Percentiles rank a stretch among this genome's conserved stretches.
Conservation (phyloP, 2,329 filamentous ascomycete genomes). For the Arthroderma uncinatum region DNA sequence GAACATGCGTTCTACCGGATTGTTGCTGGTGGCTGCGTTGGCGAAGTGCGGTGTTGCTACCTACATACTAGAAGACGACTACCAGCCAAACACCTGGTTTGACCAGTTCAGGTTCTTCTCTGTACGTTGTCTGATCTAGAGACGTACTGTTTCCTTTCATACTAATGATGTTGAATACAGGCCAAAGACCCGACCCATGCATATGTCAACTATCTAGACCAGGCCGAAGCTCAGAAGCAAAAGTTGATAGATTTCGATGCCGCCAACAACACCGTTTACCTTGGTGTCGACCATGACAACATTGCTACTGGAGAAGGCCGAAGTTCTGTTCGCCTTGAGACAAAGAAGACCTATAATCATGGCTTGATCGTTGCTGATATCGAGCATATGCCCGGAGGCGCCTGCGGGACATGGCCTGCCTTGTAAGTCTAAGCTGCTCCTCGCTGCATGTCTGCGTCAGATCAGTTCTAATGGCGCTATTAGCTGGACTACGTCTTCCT, state of each 20-base stretch:
- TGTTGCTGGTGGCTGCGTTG: slow-evolving; percentile 41
- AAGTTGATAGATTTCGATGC: slow-evolving; percentile 48
- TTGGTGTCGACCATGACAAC: slow-evolving; percentile 58
- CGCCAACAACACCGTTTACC: slow-evolving; percentile 50
- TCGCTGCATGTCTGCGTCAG: background rate
- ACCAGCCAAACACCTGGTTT: slow-evolving; percentile 34
- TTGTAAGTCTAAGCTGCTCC: slow-evolving; percentile 36
- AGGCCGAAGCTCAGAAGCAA: slow-evolving; percentile 45
- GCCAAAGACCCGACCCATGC: slow-evolving; percentile 59
- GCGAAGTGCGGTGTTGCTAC: slow-evolving; percentile 20
- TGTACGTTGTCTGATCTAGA: slow-evolving; percentile 20
- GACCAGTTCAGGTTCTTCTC: slow-evolving; percentile 44
- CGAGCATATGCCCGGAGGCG: slow-evolving; percentile 58
- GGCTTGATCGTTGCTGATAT: slow-evolving; percentile 63
- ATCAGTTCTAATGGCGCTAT: slow-evolving; percentile 9
- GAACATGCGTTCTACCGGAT: slow-evolving; percentile 22
- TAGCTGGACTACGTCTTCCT: slow-evolving; percentile 49
- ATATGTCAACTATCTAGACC: slow-evolving; percentile 58
- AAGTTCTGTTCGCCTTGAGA: slow-evolving; percentile 58
- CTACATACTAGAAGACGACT: slow-evolving; percentile 15
- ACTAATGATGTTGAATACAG: slow-evolving; percentile 18
- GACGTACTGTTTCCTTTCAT: background rate
- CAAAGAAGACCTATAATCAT: slow-evolving; percentile 51
- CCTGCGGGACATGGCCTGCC: slow-evolving; percentile 64
- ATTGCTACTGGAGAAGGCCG: slow-evolving; percentile 48